Evolutionary conservation across 768 basidiomycete genomes (phyloP).

Genomic region (Tulasnella sp.): DNA sequence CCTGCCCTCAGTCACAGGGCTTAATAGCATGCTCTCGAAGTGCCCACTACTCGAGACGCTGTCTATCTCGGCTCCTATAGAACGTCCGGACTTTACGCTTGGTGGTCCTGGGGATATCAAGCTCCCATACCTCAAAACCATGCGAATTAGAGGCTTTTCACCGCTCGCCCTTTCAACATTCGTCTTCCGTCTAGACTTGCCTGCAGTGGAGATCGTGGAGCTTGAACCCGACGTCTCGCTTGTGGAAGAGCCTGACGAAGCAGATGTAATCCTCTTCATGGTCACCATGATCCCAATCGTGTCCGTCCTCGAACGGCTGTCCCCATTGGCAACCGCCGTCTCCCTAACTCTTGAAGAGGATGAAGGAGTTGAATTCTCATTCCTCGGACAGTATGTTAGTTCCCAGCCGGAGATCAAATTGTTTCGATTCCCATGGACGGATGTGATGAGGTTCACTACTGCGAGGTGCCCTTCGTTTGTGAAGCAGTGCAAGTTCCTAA

Average conservation of each 20-base stretch:
- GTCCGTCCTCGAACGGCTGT: background rate
- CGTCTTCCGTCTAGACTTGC: background rate
- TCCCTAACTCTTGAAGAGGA: background rate
- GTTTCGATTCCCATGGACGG: background rate
- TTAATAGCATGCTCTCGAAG: background rate
- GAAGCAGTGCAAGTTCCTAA: background rate
- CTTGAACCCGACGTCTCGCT: background rate
- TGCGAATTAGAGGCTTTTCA: background rate
- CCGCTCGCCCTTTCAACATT: background rate
- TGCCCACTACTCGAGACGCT: background rate
- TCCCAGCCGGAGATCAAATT: background rate
- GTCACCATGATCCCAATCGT: background rate
- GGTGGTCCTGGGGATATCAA: background rate
- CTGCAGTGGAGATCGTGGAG: background rate
- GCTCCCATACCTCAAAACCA: background rate
- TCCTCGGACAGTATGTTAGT: too few relatives aligned
- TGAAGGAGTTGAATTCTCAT: background rate
- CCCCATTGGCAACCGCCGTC: background rate
- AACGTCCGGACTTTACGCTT: background rate
- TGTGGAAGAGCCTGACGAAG: background rate
- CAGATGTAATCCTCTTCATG: background rate
- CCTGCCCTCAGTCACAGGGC: background rate
- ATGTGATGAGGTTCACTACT: background rate
- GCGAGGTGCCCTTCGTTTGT: background rate
- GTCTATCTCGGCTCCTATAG: background rate